A percentile compares a stretch with the other conserved stretches of the same genome.
Conservation (phyloP, 345 rosid species). For the Syzygium grande region DNA sequence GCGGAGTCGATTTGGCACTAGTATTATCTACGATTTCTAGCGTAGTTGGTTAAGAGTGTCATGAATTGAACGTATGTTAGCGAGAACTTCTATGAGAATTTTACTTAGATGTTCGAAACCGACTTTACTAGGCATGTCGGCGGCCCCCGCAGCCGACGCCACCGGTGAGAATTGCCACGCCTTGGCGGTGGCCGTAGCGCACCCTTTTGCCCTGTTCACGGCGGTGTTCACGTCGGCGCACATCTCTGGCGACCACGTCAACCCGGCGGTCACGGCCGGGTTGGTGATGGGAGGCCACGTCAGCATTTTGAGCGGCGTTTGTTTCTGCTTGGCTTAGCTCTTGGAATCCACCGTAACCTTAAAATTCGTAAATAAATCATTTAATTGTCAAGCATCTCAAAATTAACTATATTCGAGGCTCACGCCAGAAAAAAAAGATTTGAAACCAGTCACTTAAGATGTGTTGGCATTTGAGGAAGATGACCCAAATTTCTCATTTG, state of each 20-base stretch:
- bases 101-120: background rate
- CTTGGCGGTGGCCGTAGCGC: background rate
- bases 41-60: background rate
- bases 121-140: background rate
- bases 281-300: slow-evolving; percentile 4
- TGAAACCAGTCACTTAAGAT: background rate
- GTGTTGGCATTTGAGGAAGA: background rate
- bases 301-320: background rate
- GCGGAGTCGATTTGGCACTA: background rate
- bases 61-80: background rate
- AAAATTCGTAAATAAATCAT: background rate
- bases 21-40: background rate
- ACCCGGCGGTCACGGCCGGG: slow-evolving; percentile 8
- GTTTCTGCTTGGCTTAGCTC: slow-evolving; percentile 4
- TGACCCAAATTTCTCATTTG: background rate
- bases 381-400: background rate
- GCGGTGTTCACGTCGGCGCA: slow-evolving; percentile 1
- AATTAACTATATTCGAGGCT: background rate
- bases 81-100: background rate
- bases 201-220: slow-evolving; percentile 5
- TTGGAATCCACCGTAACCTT: background rate
- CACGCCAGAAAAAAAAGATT: background rate
- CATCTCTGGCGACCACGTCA: slow-evolving; percentile 12
- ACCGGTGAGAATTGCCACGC: background rate
- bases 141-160: background rate